Base-by-base conservation (phyloP, 495 filamentous ascomycete genomes). In the Ramalina intermedia region DNA sequence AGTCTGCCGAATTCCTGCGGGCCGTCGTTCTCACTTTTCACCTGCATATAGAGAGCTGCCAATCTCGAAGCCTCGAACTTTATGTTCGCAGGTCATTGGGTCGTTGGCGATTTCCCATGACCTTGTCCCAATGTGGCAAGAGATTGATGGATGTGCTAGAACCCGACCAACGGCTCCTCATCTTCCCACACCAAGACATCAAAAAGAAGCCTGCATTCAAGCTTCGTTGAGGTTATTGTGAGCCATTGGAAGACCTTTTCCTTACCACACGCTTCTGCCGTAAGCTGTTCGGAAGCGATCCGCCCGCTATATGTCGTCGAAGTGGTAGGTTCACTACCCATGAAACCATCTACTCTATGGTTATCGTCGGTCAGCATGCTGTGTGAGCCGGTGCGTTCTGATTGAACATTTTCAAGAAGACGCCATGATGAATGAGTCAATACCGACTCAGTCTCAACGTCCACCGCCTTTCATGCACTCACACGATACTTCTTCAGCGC, bases 401-500 rank as follows among this genome's bases (percentile, higher is more conserved):
- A 26, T 11, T 23, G 24, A 27, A 23, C 6, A 37, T 21, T n/a
- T 27, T 7, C 21, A 20, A 20, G 18, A 20, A 38, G 41, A 36
- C 41, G 44, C 45, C 24, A 52, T 14, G 6, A 56, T 50, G 54
- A 39, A 41, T 37, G 46, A 53, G n/a, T 41, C 53, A 20, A 37
- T 29, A 21, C 29, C 43, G 2, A 50, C 17, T 37, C 26, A 38
- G 35, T 37, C 46, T 40, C 54, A 52, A 21, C 39, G 42, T 18
- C 46, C 50, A 26, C 50, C 50, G 7, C 42, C 50, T 20, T 49
- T 48, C 36, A 45, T 37, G 18, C 24, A 35, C 40, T 39, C 37
- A 24, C 43, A 46, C 16, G 43, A 37, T 27, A 36, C 47, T 7
- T 47, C 51, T 4, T 56, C 72, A 37, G 71, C 72, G 51, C 71